A percentile compares a stretch with the other conserved stretches of the same genome.
phyloP scores from a whole-genome alignment of 2,329 filamentous ascomycete species.

The Penicillium hesseltinei region DNA sequence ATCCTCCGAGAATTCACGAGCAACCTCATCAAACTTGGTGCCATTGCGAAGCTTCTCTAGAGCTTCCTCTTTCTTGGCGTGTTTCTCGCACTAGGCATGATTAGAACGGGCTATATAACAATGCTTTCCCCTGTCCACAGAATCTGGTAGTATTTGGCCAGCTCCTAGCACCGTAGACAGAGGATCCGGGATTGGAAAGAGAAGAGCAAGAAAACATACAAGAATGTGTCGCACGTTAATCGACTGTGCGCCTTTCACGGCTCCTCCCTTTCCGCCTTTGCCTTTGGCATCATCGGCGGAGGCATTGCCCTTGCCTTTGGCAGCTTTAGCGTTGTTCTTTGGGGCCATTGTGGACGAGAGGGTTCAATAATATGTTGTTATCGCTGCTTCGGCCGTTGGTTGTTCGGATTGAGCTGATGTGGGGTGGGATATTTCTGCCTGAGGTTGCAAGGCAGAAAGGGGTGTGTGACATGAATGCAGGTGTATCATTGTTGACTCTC shows the following conservation, averaged over 20 bases:
- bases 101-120: neutral
- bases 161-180: neutral
- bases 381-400: neutral
- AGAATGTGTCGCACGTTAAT: conserved; percentile 67
- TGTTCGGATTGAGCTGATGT: conserved; percentile 3
- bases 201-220: conserved; percentile 32
- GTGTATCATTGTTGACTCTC: neutral
- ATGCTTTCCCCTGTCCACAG: neutral
- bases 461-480: conserved; percentile 1
- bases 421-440: conserved; percentile 2
- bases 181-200: neutral
- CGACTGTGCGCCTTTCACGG: conserved; percentile 58
- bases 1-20: conserved; percentile 63
- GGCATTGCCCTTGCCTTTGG: conserved; percentile 37
- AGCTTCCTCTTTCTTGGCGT: conserved; percentile 65
- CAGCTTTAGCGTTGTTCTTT: conserved; percentile 41
- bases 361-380: neutral
- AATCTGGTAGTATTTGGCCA: neutral
- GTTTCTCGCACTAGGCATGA: conserved; percentile 55
- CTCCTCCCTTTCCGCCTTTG: conserved; percentile 27
- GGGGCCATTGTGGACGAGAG: conserved; percentile 36
- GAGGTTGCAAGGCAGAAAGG: conserved; percentile 4
- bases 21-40: conserved; percentile 64
- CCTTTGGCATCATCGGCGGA: conserved; percentile 31
- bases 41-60: conserved; percentile 59